phyloP scores from a whole-genome alignment of 2,329 filamentous ascomycete genomes.

The Aquanectria penicillioides region DNA sequence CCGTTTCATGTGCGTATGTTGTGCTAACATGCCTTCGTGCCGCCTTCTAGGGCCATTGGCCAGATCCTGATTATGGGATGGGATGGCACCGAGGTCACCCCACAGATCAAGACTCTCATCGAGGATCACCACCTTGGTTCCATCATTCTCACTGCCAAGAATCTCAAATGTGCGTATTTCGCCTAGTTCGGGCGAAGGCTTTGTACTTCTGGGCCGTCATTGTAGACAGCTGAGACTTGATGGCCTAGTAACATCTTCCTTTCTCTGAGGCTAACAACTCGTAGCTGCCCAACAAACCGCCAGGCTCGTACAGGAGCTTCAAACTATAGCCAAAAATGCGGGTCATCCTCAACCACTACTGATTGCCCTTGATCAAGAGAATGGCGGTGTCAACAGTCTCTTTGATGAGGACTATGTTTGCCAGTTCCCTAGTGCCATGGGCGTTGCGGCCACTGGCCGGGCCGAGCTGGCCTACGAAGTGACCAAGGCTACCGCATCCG shows the following conservation, averaged over 20 bases:
- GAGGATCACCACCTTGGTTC: constrained; percentile 88
- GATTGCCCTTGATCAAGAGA: constrained; percentile 95
- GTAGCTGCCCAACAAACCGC: constrained; percentile 91
- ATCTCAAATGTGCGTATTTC: constrained; percentile 75
- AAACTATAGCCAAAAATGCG: constrained; percentile 89
- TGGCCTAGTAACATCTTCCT: neutral
- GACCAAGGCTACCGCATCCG: constrained; percentile 91
- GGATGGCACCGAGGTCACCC: constrained; percentile 85
- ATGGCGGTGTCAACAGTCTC: constrained; percentile 96
- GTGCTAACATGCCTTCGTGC: constrained; percentile 43
- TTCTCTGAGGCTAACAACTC: constrained; percentile 42
- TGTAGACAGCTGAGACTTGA: neutral
- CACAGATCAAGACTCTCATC: constrained; percentile 83
- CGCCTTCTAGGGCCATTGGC: constrained; percentile 70
- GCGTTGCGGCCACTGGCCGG: constrained; percentile 89
- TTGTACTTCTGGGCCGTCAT: constrained; percentile 2
- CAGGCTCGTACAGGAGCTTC: constrained; percentile 86
- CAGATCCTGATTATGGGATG: constrained; percentile 87
- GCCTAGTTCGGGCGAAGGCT: neutral
- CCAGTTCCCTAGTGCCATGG: constrained; percentile 98
- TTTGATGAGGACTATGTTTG: constrained; percentile 96
- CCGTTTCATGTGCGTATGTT: neutral
- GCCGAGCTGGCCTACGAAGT: constrained; percentile 88
- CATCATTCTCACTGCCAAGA: constrained; percentile 85
- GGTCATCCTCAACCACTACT: constrained; percentile 89